Base-by-base conservation (phyloP, 2,329 filamentous ascomycete genomes). In the Venturia oleaginea region DNA sequence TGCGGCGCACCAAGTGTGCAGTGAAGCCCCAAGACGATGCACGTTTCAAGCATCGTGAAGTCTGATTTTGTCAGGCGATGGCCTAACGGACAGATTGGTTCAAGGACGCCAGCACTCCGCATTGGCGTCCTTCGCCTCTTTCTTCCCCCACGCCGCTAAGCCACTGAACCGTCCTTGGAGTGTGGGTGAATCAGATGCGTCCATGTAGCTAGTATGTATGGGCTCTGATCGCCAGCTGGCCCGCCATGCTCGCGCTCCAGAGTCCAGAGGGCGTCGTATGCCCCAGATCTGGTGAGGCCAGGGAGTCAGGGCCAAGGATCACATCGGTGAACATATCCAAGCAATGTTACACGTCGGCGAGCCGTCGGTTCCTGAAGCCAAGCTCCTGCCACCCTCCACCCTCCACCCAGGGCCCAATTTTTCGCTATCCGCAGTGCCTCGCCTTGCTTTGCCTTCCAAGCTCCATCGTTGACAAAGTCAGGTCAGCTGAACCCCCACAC, bases 401-500 rank as follows among this genome's bases (percentile, higher is more conserved):
- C 51, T 55, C 51, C 51, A 55, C 48, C 48, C 48, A 60, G 57
- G 57, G 40, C 57, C 57, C 57, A 60, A 60, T 60, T 60, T 61
- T 61, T 34, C 59, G 59, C 59, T 40, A 42, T 61, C 37, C 59
- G 42, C 37, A 40, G 24, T 61, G 42, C 59, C 27, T 32, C 59
- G 59, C 59, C 59, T 46, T 61, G 34, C 32, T 27, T 30, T 43
- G 57, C n/a, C 57, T 60, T 15, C 8, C 19, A 43, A 22, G 34
- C 57, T 43, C n/a, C 40, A 42, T 34, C 59, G 24, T 19, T n/a
- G 59, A 42, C 59, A 42, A 61, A 61, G 32, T 32, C 32, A 40
- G 42, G 59, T 61, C 59, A 61, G 37, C 59, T 61, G 59, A 5
- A 61, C 59, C 59, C 59, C 59, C 59, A 61, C 59, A 61, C 59